Evolutionary conservation across 2,329 filamentous ascomycete species (phyloP), one percentile per base, ranked within the genome.

Genomic region (Polytolypa hystricis): DNA sequence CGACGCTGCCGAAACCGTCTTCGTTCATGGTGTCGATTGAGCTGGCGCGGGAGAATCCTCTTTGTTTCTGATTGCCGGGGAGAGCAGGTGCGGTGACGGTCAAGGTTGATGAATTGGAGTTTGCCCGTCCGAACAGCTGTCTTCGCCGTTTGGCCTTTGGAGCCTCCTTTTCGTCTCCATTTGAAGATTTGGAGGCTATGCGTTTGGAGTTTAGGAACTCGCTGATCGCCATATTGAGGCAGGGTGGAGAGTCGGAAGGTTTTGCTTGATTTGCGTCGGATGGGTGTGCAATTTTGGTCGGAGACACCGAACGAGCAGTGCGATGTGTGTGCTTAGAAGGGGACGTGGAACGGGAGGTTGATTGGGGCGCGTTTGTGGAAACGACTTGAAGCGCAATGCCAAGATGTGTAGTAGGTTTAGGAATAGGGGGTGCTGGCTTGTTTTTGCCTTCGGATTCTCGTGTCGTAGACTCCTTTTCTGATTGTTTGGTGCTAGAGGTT

Each of bases 21-120:
- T 64, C 56, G 41, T 69, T 67, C 7, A 68, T 51, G 16, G 65
- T 67, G 41, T 68, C 66, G 38, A 69, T 60, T n/a, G 65, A 68
- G 48, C 64, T 66, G 18, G 65, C 65, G 23, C 65, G 61, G 4
- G 64, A 66, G 28, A 54, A 46, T 14, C 47, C 40, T 3, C 34
- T 25, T 12, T 32, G 26, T 15, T 16, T 16, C 11, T 38, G 12
- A 15, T 21, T 26, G 10, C 26, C 14, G 14, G 28, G 11, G 8
- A 1, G 9, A 1, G 15, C 15, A 20, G 21, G 30, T 8, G 30
- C 29, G n/a, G 33, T 50, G 5, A 41, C 37, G 7, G 49, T 47
- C 16, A 50, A 48, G 9, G 42, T 35, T 25, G 62, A 64, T 12
- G 56, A 49, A 33, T 58, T 55, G 5, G 64, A 66, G 29, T 57